These are phyloP conservation scores for Lentinula sp. DNA, from an alignment of 768 basidiomycete species.

Conservation along the genomic window DNA sequence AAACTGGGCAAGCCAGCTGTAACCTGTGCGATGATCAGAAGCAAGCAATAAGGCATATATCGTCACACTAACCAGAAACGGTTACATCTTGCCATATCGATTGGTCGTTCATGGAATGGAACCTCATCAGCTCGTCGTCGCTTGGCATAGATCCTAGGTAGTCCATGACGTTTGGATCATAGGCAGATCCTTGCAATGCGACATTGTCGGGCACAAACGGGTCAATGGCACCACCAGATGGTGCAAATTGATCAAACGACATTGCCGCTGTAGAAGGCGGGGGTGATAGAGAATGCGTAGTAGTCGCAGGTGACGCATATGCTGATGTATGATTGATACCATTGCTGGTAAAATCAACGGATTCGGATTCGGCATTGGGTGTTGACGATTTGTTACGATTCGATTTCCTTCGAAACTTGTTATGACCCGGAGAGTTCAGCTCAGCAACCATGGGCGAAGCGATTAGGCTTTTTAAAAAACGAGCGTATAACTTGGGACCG, in stretches of 20 bases:
- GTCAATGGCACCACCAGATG: constrained; percentile 30
- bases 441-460: constrained; percentile 45
- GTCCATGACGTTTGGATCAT: background rate
- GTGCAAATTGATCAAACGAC: constrained; percentile 42
- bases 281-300: constrained; percentile 38
- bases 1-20: constrained; percentile 34
- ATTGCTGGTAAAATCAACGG: constrained; percentile 8
- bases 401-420: constrained; percentile 5
- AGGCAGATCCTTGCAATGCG: background rate
- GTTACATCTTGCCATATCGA: constrained; percentile 49
- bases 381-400: constrained; percentile 11
- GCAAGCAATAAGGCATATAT: background rate
- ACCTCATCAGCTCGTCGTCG: constrained; percentile 48
- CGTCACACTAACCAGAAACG: constrained; percentile 40
- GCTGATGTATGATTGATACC: constrained; percentile 6
- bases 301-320: constrained; percentile 34
- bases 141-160: constrained; percentile 22
- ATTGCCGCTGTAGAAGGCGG: constrained; percentile 37
- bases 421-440: constrained; percentile 1
- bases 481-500: constrained; percentile 74
- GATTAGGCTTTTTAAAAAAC: constrained; percentile 69
- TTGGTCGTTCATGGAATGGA: constrained; percentile 52
- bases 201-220: constrained; percentile 25
- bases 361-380: constrained; percentile 7
- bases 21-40: constrained; percentile 17